Base-by-base conservation (phyloP, 2,329 filamentous ascomycete species). In the Metarhizium guizhouense region DNA sequence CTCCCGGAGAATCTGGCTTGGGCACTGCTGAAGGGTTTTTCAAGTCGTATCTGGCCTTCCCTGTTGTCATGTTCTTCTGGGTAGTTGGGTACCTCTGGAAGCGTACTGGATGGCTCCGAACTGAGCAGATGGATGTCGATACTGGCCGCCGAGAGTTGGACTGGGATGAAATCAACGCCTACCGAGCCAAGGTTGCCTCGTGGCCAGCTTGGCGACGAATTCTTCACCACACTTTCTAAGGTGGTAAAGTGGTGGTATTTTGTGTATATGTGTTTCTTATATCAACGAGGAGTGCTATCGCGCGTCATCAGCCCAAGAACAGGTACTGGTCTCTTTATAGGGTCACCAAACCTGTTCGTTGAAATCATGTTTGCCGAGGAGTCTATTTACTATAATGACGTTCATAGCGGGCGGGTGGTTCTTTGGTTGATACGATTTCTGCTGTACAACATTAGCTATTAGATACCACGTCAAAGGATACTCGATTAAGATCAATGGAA, bases 51-150 rank as follows among this genome's bases (percentile, higher is more conserved):
- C 74, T 83, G 16, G 80, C 79, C 8, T 60, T 79, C 2, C 78
- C 78, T 32, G 76, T 83, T 56, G 77, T 83, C 54, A 63, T 83
- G 14, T 58, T 70, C 60, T 84, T 84, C 71, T 84, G 80, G 77
- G 59, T 72, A 47, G 64, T 72, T 52, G 82, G 84, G 2, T 88
- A 80, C 66, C 47, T 82, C 58, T 88, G 85, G 85, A 88, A 88
- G 76, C 74, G 83, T 51, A 68, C 75, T 54, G 79, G 79, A 30
- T 87, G 81, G 79, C 72, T 85, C 57, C 75, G 69, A 38, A 74
- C 79, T 2, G 67, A 73, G 38, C 72, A 87, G 58, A 87, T 90
- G 60, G 85, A 89, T 61, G 76, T 89, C 54, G 85, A 88, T 65
- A 79, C 78, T 55, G 85, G 83, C 54, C 79, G 85, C 56, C 78